phyloP scores from a whole-genome alignment of 208 protist genomes.

The Wallacemonas sp. region DNA sequence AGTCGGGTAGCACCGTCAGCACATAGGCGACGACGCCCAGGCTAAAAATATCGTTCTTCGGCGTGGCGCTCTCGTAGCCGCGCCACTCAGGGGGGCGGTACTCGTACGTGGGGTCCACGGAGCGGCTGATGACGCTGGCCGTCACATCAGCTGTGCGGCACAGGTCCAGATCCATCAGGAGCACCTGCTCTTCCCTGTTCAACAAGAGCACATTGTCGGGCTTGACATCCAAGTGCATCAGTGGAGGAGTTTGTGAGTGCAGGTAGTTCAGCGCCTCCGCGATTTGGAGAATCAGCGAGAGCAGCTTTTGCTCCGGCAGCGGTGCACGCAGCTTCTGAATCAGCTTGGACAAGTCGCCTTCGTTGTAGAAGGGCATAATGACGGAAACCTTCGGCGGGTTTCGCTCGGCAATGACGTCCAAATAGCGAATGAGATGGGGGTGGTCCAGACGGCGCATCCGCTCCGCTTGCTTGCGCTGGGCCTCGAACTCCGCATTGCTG shows the following conservation, averaged over 20 bases:
- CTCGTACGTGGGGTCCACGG: conserved; percentile 68
- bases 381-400: conserved; percentile 62
- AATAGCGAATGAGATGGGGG: conserved; percentile 81
- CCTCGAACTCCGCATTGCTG: conserved; percentile 37
- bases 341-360: conserved; percentile 71
- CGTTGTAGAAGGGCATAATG: conserved; percentile 87
- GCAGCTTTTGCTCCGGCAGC: conserved; percentile 66
- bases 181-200: conserved; percentile 78
- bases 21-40: conserved; percentile 83
- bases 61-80: conserved; percentile 30
- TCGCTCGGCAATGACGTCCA: conserved; percentile 64
- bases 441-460: conserved; percentile 75
- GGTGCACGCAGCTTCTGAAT: conserved; percentile 56
- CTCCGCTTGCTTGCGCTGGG: conserved; percentile 58
- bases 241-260: conserved; percentile 70
- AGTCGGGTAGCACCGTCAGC: conserved; percentile 77
- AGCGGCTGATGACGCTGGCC: conserved; percentile 39
- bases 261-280: conserved; percentile 76
- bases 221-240: conserved; percentile 91
- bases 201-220: conserved; percentile 88
- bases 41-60: conserved; percentile 87
- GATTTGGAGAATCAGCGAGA: conserved; percentile 83
- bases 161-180: conserved; percentile 89
- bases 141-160: conserved; percentile 60
- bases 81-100: conserved; percentile 75